Percentiles rank a stretch among this genome's conserved stretches.
Conservation (phyloP, 2,329 filamentous ascomycete species). For the Hymenoscyphus linearis region DNA sequence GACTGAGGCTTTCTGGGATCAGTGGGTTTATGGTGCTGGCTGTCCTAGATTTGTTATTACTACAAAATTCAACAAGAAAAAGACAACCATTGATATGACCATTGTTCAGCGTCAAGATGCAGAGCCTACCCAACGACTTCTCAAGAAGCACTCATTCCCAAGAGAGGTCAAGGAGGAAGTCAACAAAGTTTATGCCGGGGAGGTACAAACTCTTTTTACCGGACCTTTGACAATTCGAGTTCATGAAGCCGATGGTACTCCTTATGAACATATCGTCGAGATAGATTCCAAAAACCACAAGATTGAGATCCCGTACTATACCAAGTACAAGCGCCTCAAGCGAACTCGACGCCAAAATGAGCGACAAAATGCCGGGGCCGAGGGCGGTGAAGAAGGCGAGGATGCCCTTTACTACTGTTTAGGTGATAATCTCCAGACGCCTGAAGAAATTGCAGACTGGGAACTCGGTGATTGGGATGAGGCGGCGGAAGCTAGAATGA, state of each 20-base stretch:
- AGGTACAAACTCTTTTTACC: slow-evolving; percentile 76
- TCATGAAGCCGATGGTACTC: slow-evolving; percentile 95
- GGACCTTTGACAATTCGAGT: slow-evolving; percentile 97
- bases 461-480: slow-evolving; percentile 81
- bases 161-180: slow-evolving; percentile 77
- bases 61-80: slow-evolving; percentile 96
- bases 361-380: slow-evolving; percentile 60
- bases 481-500: slow-evolving; percentile 86
- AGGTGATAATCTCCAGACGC: slow-evolving; percentile 80
- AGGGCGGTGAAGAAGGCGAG: slow-evolving; percentile 58
- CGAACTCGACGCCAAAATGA: slow-evolving; percentile 79
- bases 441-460: slow-evolving; percentile 81
- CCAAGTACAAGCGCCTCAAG: slow-evolving; percentile 97
- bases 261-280: slow-evolving; percentile 96
- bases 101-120: slow-evolving; percentile 67
- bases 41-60: slow-evolving; percentile 83
- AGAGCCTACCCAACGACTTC: slow-evolving; percentile 41
- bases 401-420: slow-evolving; percentile 85
- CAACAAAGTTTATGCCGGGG: slow-evolving; percentile 61
- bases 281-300: slow-evolving; percentile 82
- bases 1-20: slow-evolving; percentile 84
- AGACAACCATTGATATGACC: slow-evolving; percentile 86
- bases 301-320: slow-evolving; percentile 97
- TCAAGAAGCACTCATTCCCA: slow-evolving; percentile 73
- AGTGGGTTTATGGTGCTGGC: slow-evolving; percentile 86